These are phyloP conservation scores for Lasiosphaeria miniovina DNA, from an alignment of 495 filamentous ascomycete species.

Conservation along the genomic window DNA sequence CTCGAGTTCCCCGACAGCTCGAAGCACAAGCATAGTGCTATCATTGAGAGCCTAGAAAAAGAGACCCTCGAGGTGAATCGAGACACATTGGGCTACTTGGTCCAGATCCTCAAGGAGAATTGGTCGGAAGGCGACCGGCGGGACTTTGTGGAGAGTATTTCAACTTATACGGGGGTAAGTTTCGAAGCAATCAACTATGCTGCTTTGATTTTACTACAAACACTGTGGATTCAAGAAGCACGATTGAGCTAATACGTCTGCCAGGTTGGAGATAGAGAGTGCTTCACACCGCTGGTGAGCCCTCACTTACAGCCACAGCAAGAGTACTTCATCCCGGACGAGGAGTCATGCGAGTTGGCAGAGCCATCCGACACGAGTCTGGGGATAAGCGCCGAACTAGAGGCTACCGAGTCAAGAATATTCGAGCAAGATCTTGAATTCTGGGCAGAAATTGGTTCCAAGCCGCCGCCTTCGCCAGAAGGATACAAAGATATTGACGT, in stretches of 20 bases:
- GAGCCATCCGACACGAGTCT: conserved; percentile 49
- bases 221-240: background rate
- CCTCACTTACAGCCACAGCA: conserved; percentile 37
- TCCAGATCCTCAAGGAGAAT: conserved; percentile 32
- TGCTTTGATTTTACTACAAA: background rate
- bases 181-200: conserved; percentile 2
- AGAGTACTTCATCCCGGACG: conserved; percentile 47
- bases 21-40: background rate
- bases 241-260: conserved; percentile 9
- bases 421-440: conserved; percentile 21
- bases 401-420: conserved; percentile 40
- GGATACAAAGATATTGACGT: conserved; percentile 24
- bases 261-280: conserved; percentile 32
- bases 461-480: conserved; percentile 12
- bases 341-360: conserved; percentile 48
- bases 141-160: conserved; percentile 29
- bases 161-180: conserved; percentile 37
- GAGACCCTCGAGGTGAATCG: conserved; percentile 23
- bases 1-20: conserved; percentile 18
- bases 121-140: conserved; percentile 36
- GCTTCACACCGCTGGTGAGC: conserved; percentile 58
- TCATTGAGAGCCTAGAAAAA: conserved; percentile 9
- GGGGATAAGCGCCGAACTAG: conserved; percentile 44
- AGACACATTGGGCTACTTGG: conserved; percentile 18
- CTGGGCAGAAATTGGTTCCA: conserved; percentile 10